Evolutionary conservation across 2,329 filamentous ascomycete species (phyloP).

Genomic region (Diaporthe capsici): DNA sequence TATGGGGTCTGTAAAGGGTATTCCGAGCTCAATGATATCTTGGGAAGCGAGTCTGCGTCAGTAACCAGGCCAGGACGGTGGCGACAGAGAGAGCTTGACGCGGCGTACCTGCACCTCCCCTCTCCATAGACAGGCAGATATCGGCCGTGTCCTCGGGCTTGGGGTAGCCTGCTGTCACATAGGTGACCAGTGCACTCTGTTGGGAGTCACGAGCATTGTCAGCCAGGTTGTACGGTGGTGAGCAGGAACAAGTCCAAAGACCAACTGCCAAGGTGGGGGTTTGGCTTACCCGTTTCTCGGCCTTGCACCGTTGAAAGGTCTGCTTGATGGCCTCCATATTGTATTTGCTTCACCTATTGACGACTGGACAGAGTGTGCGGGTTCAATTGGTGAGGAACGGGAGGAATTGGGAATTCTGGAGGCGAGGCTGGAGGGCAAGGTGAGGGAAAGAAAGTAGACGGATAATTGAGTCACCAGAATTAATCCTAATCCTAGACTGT

Average conservation of each 20-base stretch:
- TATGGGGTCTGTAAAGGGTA: slow-evolving; percentile 98
- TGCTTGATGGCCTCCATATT: slow-evolving; percentile 71
- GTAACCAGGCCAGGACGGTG: background rate
- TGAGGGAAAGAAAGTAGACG: background rate
- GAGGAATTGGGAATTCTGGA: background rate
- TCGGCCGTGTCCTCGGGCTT: slow-evolving; percentile 85
- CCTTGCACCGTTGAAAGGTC: slow-evolving; percentile 73
- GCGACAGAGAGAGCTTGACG: background rate
- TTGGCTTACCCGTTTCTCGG: slow-evolving; percentile 68
- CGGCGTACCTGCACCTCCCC: slow-evolving; percentile 85
- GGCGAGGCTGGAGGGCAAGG: background rate
- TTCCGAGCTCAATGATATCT: slow-evolving; percentile 96
- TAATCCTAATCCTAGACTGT: slow-evolving; percentile 10
- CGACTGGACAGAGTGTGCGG: background rate
- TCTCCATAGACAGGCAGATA: slow-evolving; percentile 90
- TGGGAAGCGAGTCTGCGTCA: slow-evolving; percentile 36
- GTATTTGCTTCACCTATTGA: slow-evolving; percentile 40
- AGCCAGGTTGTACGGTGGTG: slow-evolving; percentile 9
- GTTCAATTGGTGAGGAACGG: background rate
- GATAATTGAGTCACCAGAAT: slow-evolving; percentile 41
- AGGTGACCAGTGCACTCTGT: slow-evolving; percentile 89
- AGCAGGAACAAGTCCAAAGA: background rate
- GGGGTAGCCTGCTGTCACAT: slow-evolving; percentile 95
- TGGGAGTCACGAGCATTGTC: slow-evolving; percentile 39
- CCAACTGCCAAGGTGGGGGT: background rate